These are phyloP conservation scores for Adansonia gregorii DNA, from an alignment of 441 rosid species.

Conservation along the genomic window DNA sequence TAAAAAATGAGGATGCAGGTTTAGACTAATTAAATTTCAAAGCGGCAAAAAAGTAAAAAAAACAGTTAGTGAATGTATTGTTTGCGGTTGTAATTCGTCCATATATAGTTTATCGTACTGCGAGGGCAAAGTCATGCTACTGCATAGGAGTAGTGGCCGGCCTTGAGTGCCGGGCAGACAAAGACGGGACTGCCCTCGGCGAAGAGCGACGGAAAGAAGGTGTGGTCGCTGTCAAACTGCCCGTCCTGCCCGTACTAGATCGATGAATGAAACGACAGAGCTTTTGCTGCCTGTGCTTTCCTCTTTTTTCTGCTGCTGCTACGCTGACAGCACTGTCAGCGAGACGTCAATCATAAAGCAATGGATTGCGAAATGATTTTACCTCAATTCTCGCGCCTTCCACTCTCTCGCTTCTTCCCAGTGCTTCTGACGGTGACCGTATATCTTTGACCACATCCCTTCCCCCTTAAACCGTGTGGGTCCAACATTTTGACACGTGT, in stretches of 20 bases:
- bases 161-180: conserved; percentile 48
- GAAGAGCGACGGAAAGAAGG: conserved; percentile 24
- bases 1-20: too few relatives aligned
- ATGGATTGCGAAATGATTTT: conserved; percentile 62
- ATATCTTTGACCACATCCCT: conserved; percentile 41
- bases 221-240: conserved; percentile 44
- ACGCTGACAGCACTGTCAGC: conserved; percentile 46
- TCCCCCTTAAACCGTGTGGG: neutral
- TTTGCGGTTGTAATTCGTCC: neutral
- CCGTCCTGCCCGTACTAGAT: conserved; percentile 29
- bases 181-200: conserved; percentile 42
- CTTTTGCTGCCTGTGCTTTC: conserved; percentile 9
- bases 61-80: too few relatives aligned
- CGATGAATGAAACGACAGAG: conserved; percentile 39
- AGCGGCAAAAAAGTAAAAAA: too few relatives aligned
- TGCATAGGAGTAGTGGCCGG: conserved; percentile 26
- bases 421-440: conserved; percentile 36
- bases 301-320: neutral
- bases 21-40: too few relatives aligned
- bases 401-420: conserved; percentile 13
- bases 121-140: neutral
- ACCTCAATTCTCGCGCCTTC: conserved; percentile 26
- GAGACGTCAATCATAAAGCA: conserved; percentile 74
- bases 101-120: too few relatives aligned
- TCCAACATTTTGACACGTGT: conserved; percentile 40